Conservation (phyloP, 495 filamentous ascomycete species). For the Penicillium goetzii region DNA sequence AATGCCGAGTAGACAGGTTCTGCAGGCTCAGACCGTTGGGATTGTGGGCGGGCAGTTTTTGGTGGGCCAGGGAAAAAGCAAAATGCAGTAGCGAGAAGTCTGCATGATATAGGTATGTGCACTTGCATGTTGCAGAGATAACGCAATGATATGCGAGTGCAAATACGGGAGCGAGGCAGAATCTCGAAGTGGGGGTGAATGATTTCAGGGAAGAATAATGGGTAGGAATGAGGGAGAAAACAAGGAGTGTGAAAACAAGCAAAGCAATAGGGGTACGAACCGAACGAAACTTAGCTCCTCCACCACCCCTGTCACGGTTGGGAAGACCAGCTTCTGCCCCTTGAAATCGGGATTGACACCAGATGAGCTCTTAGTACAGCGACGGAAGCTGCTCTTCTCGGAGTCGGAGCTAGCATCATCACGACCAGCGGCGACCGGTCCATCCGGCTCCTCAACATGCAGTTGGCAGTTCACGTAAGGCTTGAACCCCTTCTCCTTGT, state of each 20-base stretch:
- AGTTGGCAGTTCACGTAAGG: conserved; percentile 84
- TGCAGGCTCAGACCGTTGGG: background rate
- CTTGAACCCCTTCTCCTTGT: conserved; percentile 62
- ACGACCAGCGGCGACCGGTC: conserved; percentile 19
- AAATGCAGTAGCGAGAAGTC: background rate
- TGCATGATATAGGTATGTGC: background rate
- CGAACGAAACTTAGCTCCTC: conserved; percentile 81
- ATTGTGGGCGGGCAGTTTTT: background rate
- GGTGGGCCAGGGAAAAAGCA: conserved; percentile 9
- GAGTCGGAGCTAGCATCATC: conserved; percentile 49
- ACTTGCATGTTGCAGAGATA: conserved; percentile 9
- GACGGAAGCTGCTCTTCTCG: conserved; percentile 68
- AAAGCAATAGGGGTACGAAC: conserved; percentile 45
- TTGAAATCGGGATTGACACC: conserved; percentile 73
- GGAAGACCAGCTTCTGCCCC: conserved; percentile 64
- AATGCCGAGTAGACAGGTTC: conserved; percentile 9
- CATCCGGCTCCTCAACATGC: conserved; percentile 67
- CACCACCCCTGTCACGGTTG: conserved; percentile 64
- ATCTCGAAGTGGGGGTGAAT: background rate
- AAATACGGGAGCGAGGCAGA: background rate
- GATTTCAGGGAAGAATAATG: background rate
- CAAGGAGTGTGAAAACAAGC: conserved; percentile 6
- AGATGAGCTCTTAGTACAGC: conserved; percentile 61
- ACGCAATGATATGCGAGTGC: background rate
- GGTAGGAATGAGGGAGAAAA: background rate